These are phyloP conservation scores for Phragmites australis DNA, from an alignment of 176 grass and related monocot species.

Conservation along the genomic window DNA sequence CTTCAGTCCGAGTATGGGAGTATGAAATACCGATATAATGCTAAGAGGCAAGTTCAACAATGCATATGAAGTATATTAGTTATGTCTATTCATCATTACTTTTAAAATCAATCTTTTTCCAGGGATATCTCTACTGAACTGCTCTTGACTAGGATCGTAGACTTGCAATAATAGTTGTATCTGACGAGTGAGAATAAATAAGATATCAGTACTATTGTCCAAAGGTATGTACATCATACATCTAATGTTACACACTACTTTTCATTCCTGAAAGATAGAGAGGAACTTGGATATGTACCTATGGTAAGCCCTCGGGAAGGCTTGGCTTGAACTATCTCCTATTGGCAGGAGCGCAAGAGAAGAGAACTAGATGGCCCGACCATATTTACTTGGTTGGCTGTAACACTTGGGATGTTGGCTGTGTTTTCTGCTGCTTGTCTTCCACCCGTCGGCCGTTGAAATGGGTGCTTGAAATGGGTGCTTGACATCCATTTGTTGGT, in stretches of 20 bases:
- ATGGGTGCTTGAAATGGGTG: conserved; percentile 55
- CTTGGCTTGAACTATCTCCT: conserved; percentile 62
- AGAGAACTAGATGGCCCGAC: conserved; percentile 78
- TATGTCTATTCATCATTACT: neutral
- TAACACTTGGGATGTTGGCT: conserved; percentile 47
- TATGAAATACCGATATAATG: conserved; percentile 19
- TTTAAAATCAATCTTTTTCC: neutral
- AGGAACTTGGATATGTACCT: conserved; percentile 72
- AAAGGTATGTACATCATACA: neutral
- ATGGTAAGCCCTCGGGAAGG: conserved; percentile 71
- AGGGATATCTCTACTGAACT: neutral
- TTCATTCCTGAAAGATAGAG: conserved; percentile 75
- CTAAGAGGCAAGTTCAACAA: neutral
- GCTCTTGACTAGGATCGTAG: neutral
- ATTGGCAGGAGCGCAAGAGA: conserved; percentile 73
- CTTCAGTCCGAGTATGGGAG: neutral
- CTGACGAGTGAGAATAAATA: conserved; percentile 32
- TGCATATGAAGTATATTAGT: neutral
- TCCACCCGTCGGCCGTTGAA: conserved; percentile 61
- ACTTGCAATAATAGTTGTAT: conserved; percentile 7
- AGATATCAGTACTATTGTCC: neutral
- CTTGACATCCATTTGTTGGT: conserved; percentile 50
- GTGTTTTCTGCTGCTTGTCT: conserved; percentile 61
- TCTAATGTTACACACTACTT: conserved; percentile 72
- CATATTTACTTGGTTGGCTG: conserved; percentile 62